Evolutionary conservation across 106 monocot species (phyloP).

Genomic region (Phalaenopsis equestris): DNA sequence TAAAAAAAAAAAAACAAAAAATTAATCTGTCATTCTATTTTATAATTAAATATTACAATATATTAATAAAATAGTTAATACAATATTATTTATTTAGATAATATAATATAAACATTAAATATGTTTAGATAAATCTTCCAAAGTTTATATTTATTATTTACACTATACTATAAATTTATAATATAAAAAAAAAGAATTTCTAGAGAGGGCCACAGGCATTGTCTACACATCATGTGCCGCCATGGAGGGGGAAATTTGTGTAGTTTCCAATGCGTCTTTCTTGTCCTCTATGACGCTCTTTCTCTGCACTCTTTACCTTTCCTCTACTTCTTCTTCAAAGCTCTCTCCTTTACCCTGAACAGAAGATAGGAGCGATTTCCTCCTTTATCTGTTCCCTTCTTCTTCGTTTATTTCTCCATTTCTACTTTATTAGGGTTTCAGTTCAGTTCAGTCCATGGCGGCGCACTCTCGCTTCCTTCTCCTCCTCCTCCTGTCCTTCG

Average conservation of each 20-base stretch:
- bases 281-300: background rate
- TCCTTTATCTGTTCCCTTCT: background rate
- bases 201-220: background rate
- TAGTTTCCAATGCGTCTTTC: background rate
- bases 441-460: background rate
- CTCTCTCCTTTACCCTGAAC: background rate
- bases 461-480: background rate
- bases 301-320: background rate
- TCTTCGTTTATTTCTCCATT: background rate
- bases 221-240: background rate
- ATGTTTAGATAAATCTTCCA: too few species aligned
- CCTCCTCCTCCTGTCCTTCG: constrained; percentile 12
- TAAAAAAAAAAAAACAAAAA: too few species aligned
- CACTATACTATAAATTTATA: too few species aligned
- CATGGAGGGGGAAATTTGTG: background rate
- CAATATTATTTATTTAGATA: too few species aligned
- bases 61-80: too few species aligned
- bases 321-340: background rate
- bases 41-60: too few species aligned
- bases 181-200: too few species aligned
- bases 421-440: background rate
- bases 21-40: too few species aligned
- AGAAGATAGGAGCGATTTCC: background rate
- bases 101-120: too few species aligned
- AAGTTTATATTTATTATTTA: too few species aligned